A percentile compares a stretch with the other conserved stretches of the same genome.
Evolutionary conservation across 495 filamentous ascomycete species (phyloP).

Genomic region (Hypomontagnella monticulosa): DNA sequence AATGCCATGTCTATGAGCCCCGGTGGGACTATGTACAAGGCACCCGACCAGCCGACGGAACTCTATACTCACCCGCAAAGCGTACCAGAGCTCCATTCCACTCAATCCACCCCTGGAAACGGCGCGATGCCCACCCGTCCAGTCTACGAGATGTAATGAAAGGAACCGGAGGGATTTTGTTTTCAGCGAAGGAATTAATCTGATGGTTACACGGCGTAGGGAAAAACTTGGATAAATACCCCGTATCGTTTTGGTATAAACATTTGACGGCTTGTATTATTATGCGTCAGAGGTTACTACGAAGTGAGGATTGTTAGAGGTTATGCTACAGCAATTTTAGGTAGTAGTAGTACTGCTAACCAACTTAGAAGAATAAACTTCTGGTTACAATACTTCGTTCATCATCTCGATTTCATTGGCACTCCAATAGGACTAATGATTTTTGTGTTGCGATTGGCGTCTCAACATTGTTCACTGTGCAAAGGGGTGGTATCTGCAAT

Average conservation of each 20-base stretch:
- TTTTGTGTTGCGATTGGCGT: no score
- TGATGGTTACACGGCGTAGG: not conserved
- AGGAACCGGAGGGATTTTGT: not conserved
- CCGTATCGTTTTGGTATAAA: not conserved
- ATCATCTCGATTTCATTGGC: no score
- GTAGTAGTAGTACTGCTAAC: no score
- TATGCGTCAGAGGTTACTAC: not conserved
- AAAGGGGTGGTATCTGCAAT: no score
- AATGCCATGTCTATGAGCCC: not conserved
- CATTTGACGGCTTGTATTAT: conserved; percentile 2
- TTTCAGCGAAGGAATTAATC: not conserved
- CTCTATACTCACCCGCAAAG: not conserved
- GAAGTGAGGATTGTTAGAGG: not conserved
- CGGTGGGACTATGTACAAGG: not conserved
- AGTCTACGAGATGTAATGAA: conserved; percentile 7
- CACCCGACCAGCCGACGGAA: conserved; percentile 1
- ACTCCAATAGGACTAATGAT: no score
- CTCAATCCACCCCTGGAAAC: not conserved
- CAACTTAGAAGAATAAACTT: no score
- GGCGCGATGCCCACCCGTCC: not conserved
- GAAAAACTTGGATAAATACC: not conserved
- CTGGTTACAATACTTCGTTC: no score
- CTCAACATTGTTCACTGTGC: no score
- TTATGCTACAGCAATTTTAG: no score
- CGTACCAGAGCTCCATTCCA: not conserved